Conservation (phyloP, 768 basidiomycete genomes). For the Rhizopogon roseolus region DNA sequence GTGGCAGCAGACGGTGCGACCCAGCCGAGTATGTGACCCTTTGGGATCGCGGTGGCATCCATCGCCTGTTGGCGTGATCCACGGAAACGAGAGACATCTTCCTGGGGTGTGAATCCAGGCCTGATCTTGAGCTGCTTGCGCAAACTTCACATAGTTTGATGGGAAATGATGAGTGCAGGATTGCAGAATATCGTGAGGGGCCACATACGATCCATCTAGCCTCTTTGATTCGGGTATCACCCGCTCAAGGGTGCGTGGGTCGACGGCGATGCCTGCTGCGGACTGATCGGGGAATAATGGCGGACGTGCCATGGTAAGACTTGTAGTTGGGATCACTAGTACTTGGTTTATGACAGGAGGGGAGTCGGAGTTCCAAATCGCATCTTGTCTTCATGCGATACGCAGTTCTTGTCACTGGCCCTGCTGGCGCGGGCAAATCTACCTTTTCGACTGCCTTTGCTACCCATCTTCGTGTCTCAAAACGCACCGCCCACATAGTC, state of each 20-base stretch:
- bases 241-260: conserved; percentile 82
- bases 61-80: conserved; percentile 70
- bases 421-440: conserved; percentile 96
- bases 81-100: conserved; percentile 86
- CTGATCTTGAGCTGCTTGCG: conserved; percentile 88
- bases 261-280: conserved; percentile 74
- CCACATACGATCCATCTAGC: conserved; percentile 74
- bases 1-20: conserved; percentile 49
- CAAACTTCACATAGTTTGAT: conserved; percentile 39
- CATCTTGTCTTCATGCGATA: conserved; percentile 60
- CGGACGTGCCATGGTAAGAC: conserved; percentile 62
- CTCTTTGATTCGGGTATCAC: conserved; percentile 84
- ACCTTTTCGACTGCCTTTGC: conserved; percentile 88
- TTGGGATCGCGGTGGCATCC: conserved; percentile 60
- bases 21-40: conserved; percentile 85
- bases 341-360: conserved; percentile 1
- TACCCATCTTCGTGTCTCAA: conserved; percentile 81
- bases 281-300: conserved; percentile 69
- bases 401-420: conserved; percentile 88
- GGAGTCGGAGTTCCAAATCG: conserved; percentile 24
- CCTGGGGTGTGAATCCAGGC: conserved; percentile 92
- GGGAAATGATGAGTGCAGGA: conserved; percentile 4
- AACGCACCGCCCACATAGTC: conserved; percentile 85
- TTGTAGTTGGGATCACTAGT: not conserved
- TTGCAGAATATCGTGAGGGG: not conserved